Evolutionary conservation across 306 rosid species (phyloP).

Genomic region (Cicer pinnatifidum): DNA sequence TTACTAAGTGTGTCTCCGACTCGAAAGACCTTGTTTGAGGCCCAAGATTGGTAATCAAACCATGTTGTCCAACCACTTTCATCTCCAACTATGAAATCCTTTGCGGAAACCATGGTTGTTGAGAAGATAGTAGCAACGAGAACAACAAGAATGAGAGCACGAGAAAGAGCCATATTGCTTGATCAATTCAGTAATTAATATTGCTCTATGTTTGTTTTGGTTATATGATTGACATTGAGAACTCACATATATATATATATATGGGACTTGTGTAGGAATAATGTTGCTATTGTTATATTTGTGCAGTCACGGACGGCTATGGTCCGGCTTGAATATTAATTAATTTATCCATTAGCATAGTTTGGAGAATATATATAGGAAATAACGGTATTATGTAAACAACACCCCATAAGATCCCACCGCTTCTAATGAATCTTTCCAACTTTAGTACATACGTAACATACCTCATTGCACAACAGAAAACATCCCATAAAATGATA

Average conservation of each 20-base stretch:
- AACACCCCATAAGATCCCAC: too few relatives aligned
- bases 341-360: background rate
- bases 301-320: slow-evolving; percentile 12
- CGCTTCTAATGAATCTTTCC: too few relatives aligned
- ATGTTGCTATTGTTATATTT: background rate
- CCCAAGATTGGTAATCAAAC: slow-evolving; percentile 46
- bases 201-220: slow-evolving; percentile 22
- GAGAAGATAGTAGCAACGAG: slow-evolving; percentile 40
- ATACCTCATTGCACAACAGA: too few relatives aligned
- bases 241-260: background rate
- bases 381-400: slow-evolving; percentile 23
- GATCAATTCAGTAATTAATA: background rate
- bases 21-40: slow-evolving; percentile 42
- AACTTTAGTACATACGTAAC: too few relatives aligned
- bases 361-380: slow-evolving; percentile 3
- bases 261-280: background rate
- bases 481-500: too few relatives aligned
- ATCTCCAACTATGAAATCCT: slow-evolving; percentile 45
- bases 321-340: slow-evolving; percentile 19
- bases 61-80: slow-evolving; percentile 33
- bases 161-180: slow-evolving; percentile 30
- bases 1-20: slow-evolving; percentile 44
- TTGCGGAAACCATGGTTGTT: slow-evolving; percentile 28
- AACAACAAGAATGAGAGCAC: slow-evolving; percentile 18
- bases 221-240: background rate